Evolutionary conservation across 192 early-diverging fungal genomes (phyloP).

Genomic region (Coemansia sp.): DNA sequence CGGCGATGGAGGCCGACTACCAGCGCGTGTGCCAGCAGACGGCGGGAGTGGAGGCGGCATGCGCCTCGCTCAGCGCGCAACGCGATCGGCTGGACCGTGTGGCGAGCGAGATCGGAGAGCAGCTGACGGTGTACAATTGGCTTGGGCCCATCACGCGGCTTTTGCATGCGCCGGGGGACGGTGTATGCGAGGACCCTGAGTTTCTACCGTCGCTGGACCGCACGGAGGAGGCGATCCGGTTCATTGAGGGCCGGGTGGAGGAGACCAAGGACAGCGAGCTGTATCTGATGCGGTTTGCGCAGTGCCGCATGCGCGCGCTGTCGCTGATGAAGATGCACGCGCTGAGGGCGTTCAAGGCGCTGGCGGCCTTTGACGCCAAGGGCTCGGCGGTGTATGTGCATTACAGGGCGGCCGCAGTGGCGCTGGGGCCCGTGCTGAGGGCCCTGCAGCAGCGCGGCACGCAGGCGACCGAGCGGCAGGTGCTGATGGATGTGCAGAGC

Average conservation of each 20-base stretch:
- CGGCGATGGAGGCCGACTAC: conserved; percentile 67
- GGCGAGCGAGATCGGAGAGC: conserved; percentile 57
- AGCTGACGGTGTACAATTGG: conserved; percentile 79
- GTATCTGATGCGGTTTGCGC: conserved; percentile 89
- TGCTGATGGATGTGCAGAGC: conserved; percentile 70
- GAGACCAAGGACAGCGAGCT: conserved; percentile 84
- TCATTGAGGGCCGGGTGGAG: conserved; percentile 46
- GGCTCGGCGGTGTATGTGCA: conserved; percentile 67
- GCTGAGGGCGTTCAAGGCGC: conserved; percentile 56
- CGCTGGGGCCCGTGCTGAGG: conserved; percentile 60
- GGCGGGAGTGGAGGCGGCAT: conserved; percentile 71
- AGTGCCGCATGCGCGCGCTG: conserved; percentile 93
- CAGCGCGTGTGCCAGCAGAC: conserved; percentile 79
- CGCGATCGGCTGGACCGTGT: conserved; percentile 21
- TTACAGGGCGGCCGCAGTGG: conserved; percentile 68
- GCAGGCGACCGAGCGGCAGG: conserved; percentile 67
- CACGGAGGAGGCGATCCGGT: conserved; percentile 68
- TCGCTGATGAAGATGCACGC: conserved; percentile 86
- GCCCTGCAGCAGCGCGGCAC: conserved; percentile 74
- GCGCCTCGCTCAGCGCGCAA: conserved; percentile 74
- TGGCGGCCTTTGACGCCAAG: conserved; percentile 45
- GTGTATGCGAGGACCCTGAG: conserved; percentile 70
- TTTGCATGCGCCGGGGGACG: conserved; percentile 81
- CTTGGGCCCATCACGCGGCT: conserved; percentile 78
- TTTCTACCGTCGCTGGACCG: conserved; percentile 85